Percentiles rank a stretch among this genome's conserved stretches.
These are phyloP conservation scores for Gentiana macrophylla DNA, from an alignment of 257 asterid species.

Conservation along the genomic window DNA sequence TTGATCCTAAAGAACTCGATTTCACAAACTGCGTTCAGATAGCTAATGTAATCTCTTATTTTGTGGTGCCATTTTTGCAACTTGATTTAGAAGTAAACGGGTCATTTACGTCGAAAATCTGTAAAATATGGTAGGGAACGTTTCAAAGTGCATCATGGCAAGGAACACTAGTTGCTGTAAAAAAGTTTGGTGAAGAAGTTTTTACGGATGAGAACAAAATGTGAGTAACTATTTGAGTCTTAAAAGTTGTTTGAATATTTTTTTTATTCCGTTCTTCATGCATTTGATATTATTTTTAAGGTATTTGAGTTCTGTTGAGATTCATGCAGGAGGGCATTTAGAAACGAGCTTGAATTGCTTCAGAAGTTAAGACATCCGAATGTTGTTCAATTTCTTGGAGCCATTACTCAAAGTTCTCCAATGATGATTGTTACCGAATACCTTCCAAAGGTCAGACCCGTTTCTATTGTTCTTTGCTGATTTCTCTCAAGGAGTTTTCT, in stretches of 20 bases:
- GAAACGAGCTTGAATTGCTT: constrained; percentile 86
- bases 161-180: constrained; percentile 90
- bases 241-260: neutral
- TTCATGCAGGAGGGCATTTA: constrained; percentile 58
- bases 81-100: no score
- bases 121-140: constrained; percentile 52
- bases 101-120: neutral
- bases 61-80: neutral
- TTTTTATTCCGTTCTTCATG: neutral
- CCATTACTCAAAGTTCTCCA: constrained; percentile 94
- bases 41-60: constrained; percentile 46
- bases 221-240: constrained; percentile 38
- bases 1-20: constrained; percentile 69
- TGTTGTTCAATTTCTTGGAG: constrained; percentile 95
- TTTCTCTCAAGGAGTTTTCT: neutral
- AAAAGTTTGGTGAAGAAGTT: constrained; percentile 64
- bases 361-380: constrained; percentile 96
- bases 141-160: constrained; percentile 74
- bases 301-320: constrained; percentile 7
- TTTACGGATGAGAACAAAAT: constrained; percentile 73
- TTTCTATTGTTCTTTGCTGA: neutral
- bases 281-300: neutral
- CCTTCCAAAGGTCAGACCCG: constrained; percentile 64
- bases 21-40: constrained; percentile 56
- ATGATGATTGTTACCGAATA: constrained; percentile 99